Percentiles rank a stretch among this genome's conserved stretches.
Conservation (phyloP, 768 basidiomycete genomes). For the Boletus tomentosulus region DNA sequence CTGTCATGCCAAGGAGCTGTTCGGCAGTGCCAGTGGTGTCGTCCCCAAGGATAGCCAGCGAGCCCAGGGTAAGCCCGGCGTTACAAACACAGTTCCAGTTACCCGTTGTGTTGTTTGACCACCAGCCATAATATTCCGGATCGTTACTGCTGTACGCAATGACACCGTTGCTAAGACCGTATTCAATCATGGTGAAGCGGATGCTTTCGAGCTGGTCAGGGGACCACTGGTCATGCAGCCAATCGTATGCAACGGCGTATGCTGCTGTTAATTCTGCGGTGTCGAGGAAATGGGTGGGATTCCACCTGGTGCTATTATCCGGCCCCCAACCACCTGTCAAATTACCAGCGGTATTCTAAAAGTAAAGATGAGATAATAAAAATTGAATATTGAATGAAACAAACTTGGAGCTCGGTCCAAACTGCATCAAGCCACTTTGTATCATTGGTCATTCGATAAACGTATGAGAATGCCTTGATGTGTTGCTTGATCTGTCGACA, state of each 20-base stretch:
- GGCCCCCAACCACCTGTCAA: conserved; percentile 63
- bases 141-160: conserved; percentile 42
- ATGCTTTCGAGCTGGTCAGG: conserved; percentile 68
- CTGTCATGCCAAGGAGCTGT: conserved; percentile 60
- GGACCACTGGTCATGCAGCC: conserved; percentile 86
- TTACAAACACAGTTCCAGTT: conserved; percentile 99
- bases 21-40: conserved; percentile 70
- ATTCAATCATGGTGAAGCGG: conserved; percentile 64
- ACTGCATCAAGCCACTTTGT: conserved; percentile 87
- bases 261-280: conserved; percentile 85
- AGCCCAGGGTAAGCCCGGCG: conserved; percentile 80
- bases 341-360: conserved; percentile 69
- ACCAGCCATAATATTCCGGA: conserved; percentile 60
- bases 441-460: conserved; percentile 86
- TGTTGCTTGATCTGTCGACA: conserved; percentile 87
- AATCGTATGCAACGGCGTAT: conserved; percentile 93
- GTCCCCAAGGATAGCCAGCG: conserved; percentile 86
- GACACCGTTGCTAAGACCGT: conserved; percentile 70
- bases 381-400: conserved; percentile 22
- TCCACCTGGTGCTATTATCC: conserved; percentile 67
- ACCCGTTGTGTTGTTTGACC: conserved; percentile 66
- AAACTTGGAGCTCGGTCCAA: conserved; percentile 77
- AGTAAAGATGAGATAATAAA: background rate
- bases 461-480: conserved; percentile 91
- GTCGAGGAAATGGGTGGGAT: conserved; percentile 88